Evolutionary conservation across 2,329 filamentous ascomycete species (phyloP).

Genomic region (Alternaria infectoria): DNA sequence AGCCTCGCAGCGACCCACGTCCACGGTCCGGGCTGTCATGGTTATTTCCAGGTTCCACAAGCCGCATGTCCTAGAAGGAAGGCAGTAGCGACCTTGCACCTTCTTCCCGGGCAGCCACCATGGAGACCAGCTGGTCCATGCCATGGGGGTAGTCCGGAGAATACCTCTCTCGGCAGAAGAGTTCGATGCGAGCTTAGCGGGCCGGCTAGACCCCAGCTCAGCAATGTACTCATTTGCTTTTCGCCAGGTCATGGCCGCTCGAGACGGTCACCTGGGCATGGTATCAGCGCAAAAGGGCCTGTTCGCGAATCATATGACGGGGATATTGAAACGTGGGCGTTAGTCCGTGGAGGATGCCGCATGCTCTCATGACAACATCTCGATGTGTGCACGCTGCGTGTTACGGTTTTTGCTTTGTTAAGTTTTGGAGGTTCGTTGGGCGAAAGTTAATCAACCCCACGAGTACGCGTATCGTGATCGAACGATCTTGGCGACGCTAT

Average conservation of each 20-base stretch:
- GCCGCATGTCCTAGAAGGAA: background rate
- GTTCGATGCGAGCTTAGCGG: slow-evolving; percentile 1
- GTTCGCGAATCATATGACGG: slow-evolving; percentile 1
- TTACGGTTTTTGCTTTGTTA: background rate
- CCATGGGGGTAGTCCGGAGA: slow-evolving; percentile 2
- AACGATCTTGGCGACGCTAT: background rate
- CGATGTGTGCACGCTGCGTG: background rate
- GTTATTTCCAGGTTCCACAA: background rate
- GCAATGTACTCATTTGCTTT: background rate
- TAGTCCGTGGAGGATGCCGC: background rate
- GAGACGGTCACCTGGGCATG: background rate
- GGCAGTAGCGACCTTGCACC: background rate
- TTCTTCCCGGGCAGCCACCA: slow-evolving; percentile 1
- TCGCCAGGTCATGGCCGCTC: background rate
- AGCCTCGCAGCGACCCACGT: slow-evolving; percentile 2
- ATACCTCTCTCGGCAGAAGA: background rate
- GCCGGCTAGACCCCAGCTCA: background rate
- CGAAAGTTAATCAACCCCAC: background rate
- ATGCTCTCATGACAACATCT: background rate
- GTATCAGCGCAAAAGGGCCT: background rate
- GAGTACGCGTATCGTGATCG: background rate
- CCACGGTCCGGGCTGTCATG: slow-evolving; percentile 1
- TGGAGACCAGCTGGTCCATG: background rate
- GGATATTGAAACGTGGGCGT: background rate
- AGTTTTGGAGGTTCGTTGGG: background rate